Evolutionary conservation across 1,139 yeast species (phyloP).

Genomic region (Nakaseomyces sp.): DNA sequence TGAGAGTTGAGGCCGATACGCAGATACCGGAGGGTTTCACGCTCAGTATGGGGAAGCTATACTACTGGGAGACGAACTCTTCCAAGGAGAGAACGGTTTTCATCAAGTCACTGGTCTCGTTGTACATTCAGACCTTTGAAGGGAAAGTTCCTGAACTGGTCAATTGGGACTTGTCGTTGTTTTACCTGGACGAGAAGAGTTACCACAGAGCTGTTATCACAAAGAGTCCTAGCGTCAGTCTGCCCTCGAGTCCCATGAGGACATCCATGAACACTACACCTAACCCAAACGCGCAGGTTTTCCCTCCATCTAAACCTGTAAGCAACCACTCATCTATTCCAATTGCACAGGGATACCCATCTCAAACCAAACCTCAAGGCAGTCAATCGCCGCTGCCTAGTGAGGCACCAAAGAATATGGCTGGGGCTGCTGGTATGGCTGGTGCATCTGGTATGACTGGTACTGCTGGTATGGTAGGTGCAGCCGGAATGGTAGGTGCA

Average conservation of each 20-base stretch:
- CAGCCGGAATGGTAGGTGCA: neutral
- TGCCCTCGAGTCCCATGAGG: slow-evolving; percentile 2
- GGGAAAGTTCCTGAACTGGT: slow-evolving; percentile 56
- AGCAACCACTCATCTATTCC: neutral
- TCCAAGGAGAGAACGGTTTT: slow-evolving; percentile 61
- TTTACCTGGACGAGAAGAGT: slow-evolving; percentile 33
- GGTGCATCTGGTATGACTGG: too few relatives aligned
- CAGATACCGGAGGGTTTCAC: slow-evolving; percentile 49
- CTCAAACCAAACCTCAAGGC: neutral
- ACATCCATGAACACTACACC: neutral
- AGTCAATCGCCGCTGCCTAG: neutral
- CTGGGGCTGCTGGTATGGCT: neutral
- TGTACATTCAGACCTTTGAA: slow-evolving; percentile 60
- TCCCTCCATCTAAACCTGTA: neutral
- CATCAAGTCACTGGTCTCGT: slow-evolving; percentile 51
- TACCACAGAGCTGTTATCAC: slow-evolving; percentile 29
- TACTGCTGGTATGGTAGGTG: neutral
- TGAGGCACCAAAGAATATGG: neutral
- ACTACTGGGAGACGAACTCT: slow-evolving; percentile 77
- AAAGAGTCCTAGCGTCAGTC: slow-evolving; percentile 6
- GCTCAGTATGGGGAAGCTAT: slow-evolving; percentile 61
- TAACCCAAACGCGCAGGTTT: neutral
- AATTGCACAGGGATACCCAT: neutral
- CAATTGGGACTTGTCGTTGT: slow-evolving; percentile 37
- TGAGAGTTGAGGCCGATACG: slow-evolving; percentile 44